Evolutionary conservation across 2,329 filamentous ascomycete species (phyloP), one percentile per base, ranked within the genome.

Genomic region (Ceratocystis cacaofunesta): DNA sequence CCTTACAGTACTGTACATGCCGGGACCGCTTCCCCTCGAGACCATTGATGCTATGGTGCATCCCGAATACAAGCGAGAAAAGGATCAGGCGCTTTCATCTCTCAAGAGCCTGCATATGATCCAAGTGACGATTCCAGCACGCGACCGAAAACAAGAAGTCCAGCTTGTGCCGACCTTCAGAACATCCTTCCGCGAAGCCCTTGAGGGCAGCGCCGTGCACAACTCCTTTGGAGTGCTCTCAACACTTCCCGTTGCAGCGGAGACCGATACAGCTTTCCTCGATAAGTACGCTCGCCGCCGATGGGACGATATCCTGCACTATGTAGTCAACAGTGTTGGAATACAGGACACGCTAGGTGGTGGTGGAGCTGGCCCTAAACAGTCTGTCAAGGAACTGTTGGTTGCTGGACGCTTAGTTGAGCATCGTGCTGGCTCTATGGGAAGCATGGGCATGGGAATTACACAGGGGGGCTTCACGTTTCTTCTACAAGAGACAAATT

Each of bases 271-370:
- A 10, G 72, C 82, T 1, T 90, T 88, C 70, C 81, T 99, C 66
- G 94, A 99, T 72, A 82, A 85, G 32, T 95, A 92, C 75, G 91
- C 94, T 4, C 84, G 89, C 65, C 84, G 83, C 70, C 92, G 95
- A 72, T 99, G 94, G 92, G 95, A 99, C 75, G 88, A 90, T 30
- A 96, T 99, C 32, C 76, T 99, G 61, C 94, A 96, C 74, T 99
- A 91, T 72, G 92, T 99, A 73, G 94, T 99, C 22, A 89, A 87
- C 66, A 87, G 84, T 68, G 86, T 88, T 7, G 85, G 83, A 1
- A 82, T 68, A 73, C 78, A 71, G 72, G 76, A 67, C 10, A 60
- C 30, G 22, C 68, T 72, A 76, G 77, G 17, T 75, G 78, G 52
- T 80, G 78, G 41, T 50, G 76, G 77, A 10, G 74, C 76, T 66